phyloP scores from a whole-genome alignment of 2,329 filamentous ascomycete genomes.

The Balansia obtecta region DNA sequence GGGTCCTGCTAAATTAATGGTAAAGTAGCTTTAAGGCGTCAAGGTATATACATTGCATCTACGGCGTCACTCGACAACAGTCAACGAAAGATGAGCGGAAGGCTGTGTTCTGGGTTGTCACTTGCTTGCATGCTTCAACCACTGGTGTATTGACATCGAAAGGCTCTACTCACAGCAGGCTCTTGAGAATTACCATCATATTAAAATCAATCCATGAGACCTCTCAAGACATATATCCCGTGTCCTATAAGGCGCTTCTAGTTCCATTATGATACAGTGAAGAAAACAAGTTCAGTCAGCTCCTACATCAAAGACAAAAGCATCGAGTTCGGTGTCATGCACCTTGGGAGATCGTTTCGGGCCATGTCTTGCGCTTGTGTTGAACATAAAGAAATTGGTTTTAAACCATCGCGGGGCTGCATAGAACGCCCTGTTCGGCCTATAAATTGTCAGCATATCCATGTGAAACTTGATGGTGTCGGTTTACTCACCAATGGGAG shows the following conservation, averaged over 20 bases:
- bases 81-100: too few relatives aligned
- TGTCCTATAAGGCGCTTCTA: background rate
- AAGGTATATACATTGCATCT: too few relatives aligned
- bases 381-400: background rate
- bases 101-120: too few relatives aligned
- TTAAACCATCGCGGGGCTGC: background rate
- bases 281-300: background rate
- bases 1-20: too few relatives aligned
- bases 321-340: background rate
- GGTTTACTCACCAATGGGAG: constrained; percentile 6
- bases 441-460: background rate
- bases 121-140: too few relatives aligned
- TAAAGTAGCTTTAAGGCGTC: too few relatives aligned
- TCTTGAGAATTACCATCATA: background rate
- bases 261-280: constrained; percentile 1
- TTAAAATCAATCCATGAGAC: background rate
- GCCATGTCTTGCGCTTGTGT: background rate
- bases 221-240: background rate
- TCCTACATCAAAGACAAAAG: constrained; percentile 1
- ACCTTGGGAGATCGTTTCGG: background rate
- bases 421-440: constrained; percentile 4
- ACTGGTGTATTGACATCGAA: too few relatives aligned
- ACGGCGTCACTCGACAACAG: too few relatives aligned
- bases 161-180: too few relatives aligned
- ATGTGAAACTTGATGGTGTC: background rate